Conservation (phyloP, 257 asterid species). For the Osmanthus fragrans region DNA sequence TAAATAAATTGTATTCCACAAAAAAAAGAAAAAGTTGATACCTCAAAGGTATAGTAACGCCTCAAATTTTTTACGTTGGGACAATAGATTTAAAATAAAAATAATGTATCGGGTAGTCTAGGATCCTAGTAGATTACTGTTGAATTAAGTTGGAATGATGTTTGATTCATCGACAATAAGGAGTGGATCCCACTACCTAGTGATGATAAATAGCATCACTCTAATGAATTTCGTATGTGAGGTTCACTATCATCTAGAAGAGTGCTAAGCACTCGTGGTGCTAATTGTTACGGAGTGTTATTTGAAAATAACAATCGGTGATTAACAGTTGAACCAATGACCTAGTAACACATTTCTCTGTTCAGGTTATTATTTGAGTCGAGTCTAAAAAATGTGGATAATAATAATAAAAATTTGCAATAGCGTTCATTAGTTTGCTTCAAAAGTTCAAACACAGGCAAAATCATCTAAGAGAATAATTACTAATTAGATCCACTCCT, state of each 20-base stretch:
- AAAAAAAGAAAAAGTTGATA: background rate
- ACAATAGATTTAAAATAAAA: too few relatives aligned
- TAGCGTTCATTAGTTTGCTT: background rate
- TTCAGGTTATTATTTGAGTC: background rate
- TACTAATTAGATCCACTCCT: background rate
- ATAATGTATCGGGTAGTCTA: background rate
- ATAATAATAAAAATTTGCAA: too few relatives aligned
- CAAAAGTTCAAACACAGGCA: background rate
- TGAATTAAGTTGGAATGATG: too few relatives aligned
- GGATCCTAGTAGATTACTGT: background rate
- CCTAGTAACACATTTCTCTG: background rate
- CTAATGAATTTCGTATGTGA: background rate
- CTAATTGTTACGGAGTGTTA: background rate
- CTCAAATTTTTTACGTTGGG: background rate
- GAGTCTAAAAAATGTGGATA: background rate
- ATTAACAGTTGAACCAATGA: background rate
- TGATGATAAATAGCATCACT: background rate
- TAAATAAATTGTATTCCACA: too few relatives aligned
- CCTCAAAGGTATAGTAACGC: background rate
- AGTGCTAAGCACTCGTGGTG: background rate
- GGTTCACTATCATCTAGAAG: too few relatives aligned
- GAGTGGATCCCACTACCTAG: too few relatives aligned
- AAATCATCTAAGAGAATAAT: background rate
- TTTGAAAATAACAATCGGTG: too few relatives aligned
- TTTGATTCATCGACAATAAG: too few relatives aligned